Conservation (phyloP, 768 basidiomycete genomes). For the Russula compacta region DNA sequence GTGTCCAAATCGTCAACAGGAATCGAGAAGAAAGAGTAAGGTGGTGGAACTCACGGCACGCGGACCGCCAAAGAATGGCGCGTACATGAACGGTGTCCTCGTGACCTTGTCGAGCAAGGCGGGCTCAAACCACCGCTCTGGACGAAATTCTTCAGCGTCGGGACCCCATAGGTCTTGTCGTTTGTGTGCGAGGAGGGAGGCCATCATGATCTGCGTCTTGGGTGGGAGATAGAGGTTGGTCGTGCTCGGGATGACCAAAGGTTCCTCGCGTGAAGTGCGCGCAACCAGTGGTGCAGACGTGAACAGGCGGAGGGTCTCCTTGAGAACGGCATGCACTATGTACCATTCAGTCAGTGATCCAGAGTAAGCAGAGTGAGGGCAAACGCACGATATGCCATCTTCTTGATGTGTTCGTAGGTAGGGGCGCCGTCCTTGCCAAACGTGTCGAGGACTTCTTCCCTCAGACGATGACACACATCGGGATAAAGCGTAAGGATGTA, state of each 20-base stretch:
- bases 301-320: conserved; percentile 24
- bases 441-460: conserved; percentile 28
- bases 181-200: conserved; percentile 28
- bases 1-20: not conserved
- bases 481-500: conserved; percentile 30
- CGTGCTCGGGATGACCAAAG: conserved; percentile 18
- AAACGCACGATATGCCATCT: conserved; percentile 26
- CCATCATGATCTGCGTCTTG: conserved; percentile 21
- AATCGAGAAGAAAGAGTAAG: not conserved
- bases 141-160: conserved; percentile 44
- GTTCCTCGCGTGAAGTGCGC: conserved; percentile 10
- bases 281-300: conserved; percentile 13
- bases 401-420: conserved; percentile 27
- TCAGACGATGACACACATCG: conserved; percentile 24
- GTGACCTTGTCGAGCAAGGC: conserved; percentile 40
- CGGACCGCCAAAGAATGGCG: conserved; percentile 62
- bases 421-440: conserved; percentile 26
- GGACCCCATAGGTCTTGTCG: conserved; percentile 50
- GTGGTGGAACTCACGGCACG: conserved; percentile 30
- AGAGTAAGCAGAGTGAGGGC: no score
- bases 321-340: conserved; percentile 28
- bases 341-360: not conserved
- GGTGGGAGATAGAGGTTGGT: conserved; percentile 16
- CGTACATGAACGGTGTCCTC: conserved; percentile 58
- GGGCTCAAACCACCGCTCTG: conserved; percentile 55